These are phyloP conservation scores for Papiliotrema laurentii DNA, from an alignment of 1,284 basidiomycete species.

Conservation along the genomic window DNA sequence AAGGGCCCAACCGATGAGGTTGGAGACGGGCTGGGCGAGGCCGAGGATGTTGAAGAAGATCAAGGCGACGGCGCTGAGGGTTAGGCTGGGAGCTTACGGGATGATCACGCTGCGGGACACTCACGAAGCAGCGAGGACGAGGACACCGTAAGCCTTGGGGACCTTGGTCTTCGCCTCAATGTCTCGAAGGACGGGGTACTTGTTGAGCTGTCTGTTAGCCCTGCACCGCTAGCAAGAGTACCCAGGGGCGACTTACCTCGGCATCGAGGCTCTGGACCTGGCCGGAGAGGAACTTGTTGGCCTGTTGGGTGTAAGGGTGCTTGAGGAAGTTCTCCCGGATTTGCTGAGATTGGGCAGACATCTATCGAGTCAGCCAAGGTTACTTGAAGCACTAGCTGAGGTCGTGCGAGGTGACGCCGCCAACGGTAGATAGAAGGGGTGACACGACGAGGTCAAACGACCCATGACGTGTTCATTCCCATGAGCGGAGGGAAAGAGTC, in stretches of 20 bases:
- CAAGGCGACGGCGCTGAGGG: constrained; percentile 37
- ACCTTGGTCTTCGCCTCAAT: constrained; percentile 86
- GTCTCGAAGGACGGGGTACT: constrained; percentile 78
- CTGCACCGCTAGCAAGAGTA: background rate
- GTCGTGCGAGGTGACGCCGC: too few relatives aligned
- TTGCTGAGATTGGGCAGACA: constrained; percentile 45
- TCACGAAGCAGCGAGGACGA: constrained; percentile 64
- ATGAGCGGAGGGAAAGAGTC: too few relatives aligned
- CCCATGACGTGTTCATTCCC: too few relatives aligned
- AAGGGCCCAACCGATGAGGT: constrained; percentile 50
- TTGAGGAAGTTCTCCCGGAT: constrained; percentile 56
- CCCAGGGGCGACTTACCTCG: constrained; percentile 62
- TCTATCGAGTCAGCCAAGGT: constrained; percentile 16
- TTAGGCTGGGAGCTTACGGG: background rate
- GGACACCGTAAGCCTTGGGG: constrained; percentile 86
- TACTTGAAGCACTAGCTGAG: background rate
- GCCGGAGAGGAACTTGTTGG: constrained; percentile 66
- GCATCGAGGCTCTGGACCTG: constrained; percentile 85
- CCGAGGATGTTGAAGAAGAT: constrained; percentile 52
- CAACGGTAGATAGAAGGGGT: too few relatives aligned
- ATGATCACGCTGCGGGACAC: constrained; percentile 11
- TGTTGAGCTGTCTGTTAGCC: constrained; percentile 61
- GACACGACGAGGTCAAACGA: too few relatives aligned
- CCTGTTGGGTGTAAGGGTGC: constrained; percentile 78
- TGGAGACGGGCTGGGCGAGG: constrained; percentile 47